A percentile compares a stretch with the other conserved stretches of the same genome.
phyloP scores from a whole-genome alignment of 495 filamentous ascomycete species.

The Aspergillus bridgeri region DNA sequence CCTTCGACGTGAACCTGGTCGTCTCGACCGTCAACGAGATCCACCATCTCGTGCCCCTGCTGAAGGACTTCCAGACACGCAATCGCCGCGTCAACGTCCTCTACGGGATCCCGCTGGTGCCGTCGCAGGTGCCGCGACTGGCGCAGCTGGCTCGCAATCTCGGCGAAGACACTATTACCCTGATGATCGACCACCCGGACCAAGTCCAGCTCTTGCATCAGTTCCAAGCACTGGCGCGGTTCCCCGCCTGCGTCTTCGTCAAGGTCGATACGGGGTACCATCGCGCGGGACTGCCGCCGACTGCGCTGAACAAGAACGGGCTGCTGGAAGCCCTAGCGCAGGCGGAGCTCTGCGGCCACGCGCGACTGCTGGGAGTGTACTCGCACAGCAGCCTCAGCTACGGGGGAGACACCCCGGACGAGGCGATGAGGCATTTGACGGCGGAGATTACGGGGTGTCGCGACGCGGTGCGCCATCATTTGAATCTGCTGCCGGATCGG shows the following conservation, averaged over 20 bases:
- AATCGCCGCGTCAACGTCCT: conserved; percentile 63
- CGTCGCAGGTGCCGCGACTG: conserved; percentile 58
- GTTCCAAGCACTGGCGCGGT: conserved; percentile 35
- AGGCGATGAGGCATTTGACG: not conserved
- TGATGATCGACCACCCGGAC: conserved; percentile 70
- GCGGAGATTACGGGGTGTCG: conserved; percentile 29
- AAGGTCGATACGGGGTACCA: conserved; percentile 78
- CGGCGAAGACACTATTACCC: conserved; percentile 51
- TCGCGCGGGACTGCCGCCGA: conserved; percentile 64
- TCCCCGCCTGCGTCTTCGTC: conserved; percentile 57
- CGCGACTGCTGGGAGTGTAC: not conserved
- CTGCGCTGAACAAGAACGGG: conserved; percentile 45
- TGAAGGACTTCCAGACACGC: conserved; percentile 52
- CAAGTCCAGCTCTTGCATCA: conserved; percentile 50
- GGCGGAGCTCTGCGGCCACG: not conserved
- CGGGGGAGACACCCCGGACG: not conserved
- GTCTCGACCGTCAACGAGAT: conserved; percentile 78
- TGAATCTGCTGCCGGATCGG: conserved; percentile 23
- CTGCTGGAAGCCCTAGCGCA: not conserved
- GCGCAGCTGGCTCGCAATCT: conserved; percentile 46
- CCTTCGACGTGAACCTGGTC: conserved; percentile 57
- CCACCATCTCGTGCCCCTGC: conserved; percentile 61
- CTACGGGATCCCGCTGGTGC: conserved; percentile 70
- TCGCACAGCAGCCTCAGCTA: conserved; percentile 1
- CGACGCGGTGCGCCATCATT: conserved; percentile 41